Evolutionary conservation across 495 filamentous ascomycete species (phyloP), one percentile per base, ranked within the genome.

Genomic region (Pseudomonodictys pantanalensis): DNA sequence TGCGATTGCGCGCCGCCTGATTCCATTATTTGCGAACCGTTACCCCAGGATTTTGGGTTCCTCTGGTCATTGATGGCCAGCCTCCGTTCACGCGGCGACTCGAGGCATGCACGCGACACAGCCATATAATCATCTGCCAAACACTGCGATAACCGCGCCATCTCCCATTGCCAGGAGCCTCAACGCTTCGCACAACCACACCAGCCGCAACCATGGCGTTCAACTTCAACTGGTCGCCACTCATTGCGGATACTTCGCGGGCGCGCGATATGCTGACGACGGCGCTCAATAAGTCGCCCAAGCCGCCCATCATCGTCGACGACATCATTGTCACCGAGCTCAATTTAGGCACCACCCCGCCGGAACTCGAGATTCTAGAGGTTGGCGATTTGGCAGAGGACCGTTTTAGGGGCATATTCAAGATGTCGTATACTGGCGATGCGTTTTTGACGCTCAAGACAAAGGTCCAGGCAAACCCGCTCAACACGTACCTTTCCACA

Each of bases 161-260:
- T n/a, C n/a, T n/a, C n/a, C 45, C 48, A 32, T 47, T 42, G 22
- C 28, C 28, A 53, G 35, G 17, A 56, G 12, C 24, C 22, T 26
- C 55, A 55, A 25, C 50, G n/a, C 61, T 44, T 20, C 52, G 25
- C 56, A 24, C 35, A 44, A 20, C 18, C 29, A 38, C 30, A 3
- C 10, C 54, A 35, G 18, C 26, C 46, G 46, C 33, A 35, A 20
- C 26, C 33, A 98, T 98, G 93, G 92, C 93, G 62, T 98, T 98
- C 85, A 97, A 96, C 80, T 97, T 98, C 89, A 98, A 97, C 91
- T 98, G 93, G 93, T 96, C 91, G 81, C 93, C 93, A 70, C 83
- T 98, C 65, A 91, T 92, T 75, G 92, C 92, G 66, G 90, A 96
- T 78, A 91, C 90, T 74, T 83, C 85, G 68, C 84, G 91, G 68